Evolutionary conservation across 2,329 filamentous ascomycete genomes (phyloP).

Genomic region (Verticillium dahliae): DNA sequence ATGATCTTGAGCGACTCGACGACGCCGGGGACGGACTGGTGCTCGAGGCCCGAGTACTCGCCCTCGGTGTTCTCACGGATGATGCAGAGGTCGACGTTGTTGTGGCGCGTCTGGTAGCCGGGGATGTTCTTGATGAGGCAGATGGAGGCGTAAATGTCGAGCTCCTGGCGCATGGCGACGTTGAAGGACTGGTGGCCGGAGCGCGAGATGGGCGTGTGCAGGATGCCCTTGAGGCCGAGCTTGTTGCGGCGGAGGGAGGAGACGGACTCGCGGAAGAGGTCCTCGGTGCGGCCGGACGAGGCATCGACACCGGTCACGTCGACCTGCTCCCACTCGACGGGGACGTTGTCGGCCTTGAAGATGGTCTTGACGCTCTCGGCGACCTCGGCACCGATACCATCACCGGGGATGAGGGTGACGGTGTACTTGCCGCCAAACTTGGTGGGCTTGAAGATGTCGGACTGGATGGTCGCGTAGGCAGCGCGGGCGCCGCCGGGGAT

Average conservation of each 20-base stretch:
- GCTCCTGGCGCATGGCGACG: slow-evolving; percentile 96
- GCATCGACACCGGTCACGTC: slow-evolving; percentile 88
- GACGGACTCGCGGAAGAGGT: slow-evolving; percentile 92
- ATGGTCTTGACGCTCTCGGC: slow-evolving; percentile 98
- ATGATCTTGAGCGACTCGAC: slow-evolving; percentile 99
- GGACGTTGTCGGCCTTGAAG: slow-evolving; percentile 99
- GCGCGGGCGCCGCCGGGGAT: slow-evolving; percentile 32
- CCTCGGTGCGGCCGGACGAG: slow-evolving; percentile 81
- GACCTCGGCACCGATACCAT: slow-evolving; percentile 97
- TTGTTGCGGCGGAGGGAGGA: slow-evolving; percentile 97
- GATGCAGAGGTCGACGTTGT: slow-evolving; percentile 91
- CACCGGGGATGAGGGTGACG: slow-evolving; percentile 95
- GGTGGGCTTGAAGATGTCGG: slow-evolving; percentile 97
- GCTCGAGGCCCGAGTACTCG: slow-evolving; percentile 98
- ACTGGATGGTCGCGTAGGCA: slow-evolving; percentile 74
- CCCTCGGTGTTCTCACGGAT: slow-evolving; percentile 99
- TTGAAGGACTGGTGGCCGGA: slow-evolving; percentile 99
- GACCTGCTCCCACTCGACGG: slow-evolving; percentile 97
- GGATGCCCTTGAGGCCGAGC: slow-evolving; percentile 96
- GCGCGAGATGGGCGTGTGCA: slow-evolving; percentile 93
- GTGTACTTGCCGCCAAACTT: slow-evolving; percentile 99
- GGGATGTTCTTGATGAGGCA: slow-evolving; percentile 99
- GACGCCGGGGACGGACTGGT: slow-evolving; percentile 92
- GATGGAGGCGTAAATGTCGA: slow-evolving; percentile 98
- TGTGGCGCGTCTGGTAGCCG: slow-evolving; percentile 98